Evolutionary conservation across 441 rosid genomes (phyloP).

Genomic region (Codiaeum variegatum): DNA sequence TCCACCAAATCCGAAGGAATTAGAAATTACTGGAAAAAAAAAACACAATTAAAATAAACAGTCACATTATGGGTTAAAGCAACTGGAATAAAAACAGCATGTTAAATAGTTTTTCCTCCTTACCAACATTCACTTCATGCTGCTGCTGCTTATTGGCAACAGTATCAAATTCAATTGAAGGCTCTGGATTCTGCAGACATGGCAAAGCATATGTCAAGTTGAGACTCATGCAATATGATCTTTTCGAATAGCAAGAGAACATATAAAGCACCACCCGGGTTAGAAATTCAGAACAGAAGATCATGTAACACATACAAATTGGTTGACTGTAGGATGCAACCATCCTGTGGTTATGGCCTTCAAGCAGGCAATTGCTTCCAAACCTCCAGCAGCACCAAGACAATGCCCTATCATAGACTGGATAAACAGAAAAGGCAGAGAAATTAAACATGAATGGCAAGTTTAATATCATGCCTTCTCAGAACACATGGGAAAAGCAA

Average conservation of each 20-base stretch:
- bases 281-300: not conserved
- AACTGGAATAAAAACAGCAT: not conserved
- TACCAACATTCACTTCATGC: slow-evolving; percentile 94
- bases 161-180: slow-evolving; percentile 81
- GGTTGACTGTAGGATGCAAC: slow-evolving; percentile 93
- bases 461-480: not conserved
- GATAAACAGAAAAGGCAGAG: slow-evolving; percentile 18
- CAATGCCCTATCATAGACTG: slow-evolving; percentile 99
- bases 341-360: slow-evolving; percentile 94
- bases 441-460: slow-evolving; percentile 18
- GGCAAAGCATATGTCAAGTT: slow-evolving; percentile 14
- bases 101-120: slow-evolving; percentile 25
- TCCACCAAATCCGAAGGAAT: slow-evolving; percentile 94
- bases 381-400: slow-evolving; percentile 96
- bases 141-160: slow-evolving; percentile 75
- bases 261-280: not conserved
- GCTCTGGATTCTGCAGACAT: slow-evolving; percentile 74
- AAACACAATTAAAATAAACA: slow-evolving; percentile 10
- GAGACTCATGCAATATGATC: not conserved
- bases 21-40: slow-evolving; percentile 74
- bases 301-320: slow-evolving; percentile 57
- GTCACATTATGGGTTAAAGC: not conserved
- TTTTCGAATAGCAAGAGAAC: no score
- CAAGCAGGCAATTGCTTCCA: slow-evolving; percentile 88
- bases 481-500: not conserved